phyloP scores from a whole-genome alignment of 2,329 filamentous ascomycete species.

The Ceratocystis colombiana region DNA sequence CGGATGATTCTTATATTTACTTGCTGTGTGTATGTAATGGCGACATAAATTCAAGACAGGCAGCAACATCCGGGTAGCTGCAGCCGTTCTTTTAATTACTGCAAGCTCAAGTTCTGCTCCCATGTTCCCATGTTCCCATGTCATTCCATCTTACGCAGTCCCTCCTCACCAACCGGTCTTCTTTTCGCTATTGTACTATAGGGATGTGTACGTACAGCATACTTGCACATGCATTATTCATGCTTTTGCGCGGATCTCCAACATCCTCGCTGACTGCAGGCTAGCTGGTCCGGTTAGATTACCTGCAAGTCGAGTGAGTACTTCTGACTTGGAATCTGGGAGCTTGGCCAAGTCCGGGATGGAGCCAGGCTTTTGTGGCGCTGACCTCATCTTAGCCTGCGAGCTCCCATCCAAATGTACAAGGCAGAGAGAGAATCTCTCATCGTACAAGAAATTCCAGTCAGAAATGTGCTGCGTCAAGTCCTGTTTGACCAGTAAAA shows the following conservation, averaged over 20 bases:
- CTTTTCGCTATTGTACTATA: neutral
- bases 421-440: neutral
- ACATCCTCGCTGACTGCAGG: neutral
- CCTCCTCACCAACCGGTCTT: slow-evolving; percentile 1
- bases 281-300: neutral
- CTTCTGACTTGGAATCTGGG: neutral
- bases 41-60: slow-evolving; percentile 12
- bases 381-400: neutral
- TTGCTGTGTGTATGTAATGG: slow-evolving; percentile 3
- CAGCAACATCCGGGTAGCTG: slow-evolving; percentile 9
- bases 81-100: neutral
- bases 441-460: neutral
- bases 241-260: neutral
- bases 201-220: neutral
- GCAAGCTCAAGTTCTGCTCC: neutral
- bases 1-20: neutral
- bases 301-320: neutral
- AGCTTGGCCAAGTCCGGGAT: neutral
- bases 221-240: neutral
- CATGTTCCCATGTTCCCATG: neutral
- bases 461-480: neutral
- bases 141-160: neutral
- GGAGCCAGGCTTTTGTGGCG: neutral
- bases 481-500: neutral
- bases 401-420: neutral